Evolutionary conservation across 2,329 filamentous ascomycete genomes (phyloP).

Genomic region (Diaporthe destruens): DNA sequence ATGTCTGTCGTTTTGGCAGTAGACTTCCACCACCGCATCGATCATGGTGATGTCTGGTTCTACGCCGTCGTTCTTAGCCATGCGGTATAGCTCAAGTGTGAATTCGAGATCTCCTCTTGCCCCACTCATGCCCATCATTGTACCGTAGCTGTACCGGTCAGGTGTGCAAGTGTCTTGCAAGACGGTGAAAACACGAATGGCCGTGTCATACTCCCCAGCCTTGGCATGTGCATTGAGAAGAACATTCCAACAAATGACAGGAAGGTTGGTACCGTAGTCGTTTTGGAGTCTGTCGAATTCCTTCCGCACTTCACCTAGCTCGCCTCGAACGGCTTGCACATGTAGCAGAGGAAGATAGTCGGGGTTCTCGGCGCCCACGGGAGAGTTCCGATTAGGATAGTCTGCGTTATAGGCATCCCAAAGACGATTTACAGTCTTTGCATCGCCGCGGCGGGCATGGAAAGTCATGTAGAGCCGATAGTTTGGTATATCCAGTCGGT

Average conservation of each 20-base stretch:
- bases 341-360: constrained; percentile 68
- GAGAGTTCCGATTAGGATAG: constrained; percentile 44
- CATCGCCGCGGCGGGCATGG: constrained; percentile 62
- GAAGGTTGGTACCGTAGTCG: constrained; percentile 69
- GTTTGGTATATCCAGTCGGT: constrained; percentile 56
- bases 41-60: constrained; percentile 69
- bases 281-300: constrained; percentile 73
- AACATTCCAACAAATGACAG: constrained; percentile 78
- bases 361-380: constrained; percentile 2
- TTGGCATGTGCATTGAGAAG: constrained; percentile 79
- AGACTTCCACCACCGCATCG: constrained; percentile 75
- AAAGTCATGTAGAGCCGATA: constrained; percentile 64
- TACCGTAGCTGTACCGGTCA: constrained; percentile 75
- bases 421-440: constrained; percentile 58
- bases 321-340: constrained; percentile 77
- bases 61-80: constrained; percentile 68
- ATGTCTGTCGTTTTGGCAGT: constrained; percentile 69
- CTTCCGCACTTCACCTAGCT: constrained; percentile 68
- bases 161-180: constrained; percentile 66
- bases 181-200: constrained; percentile 72
- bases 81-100: constrained; percentile 73
- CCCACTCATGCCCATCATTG: constrained; percentile 79
- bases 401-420: constrained; percentile 58
- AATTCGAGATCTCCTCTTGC: constrained; percentile 79
- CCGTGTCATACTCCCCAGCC: constrained; percentile 75